Evolutionary conservation across 2,329 filamentous ascomycete genomes (phyloP).

Genomic region (Ophiostoma piceae): DNA sequence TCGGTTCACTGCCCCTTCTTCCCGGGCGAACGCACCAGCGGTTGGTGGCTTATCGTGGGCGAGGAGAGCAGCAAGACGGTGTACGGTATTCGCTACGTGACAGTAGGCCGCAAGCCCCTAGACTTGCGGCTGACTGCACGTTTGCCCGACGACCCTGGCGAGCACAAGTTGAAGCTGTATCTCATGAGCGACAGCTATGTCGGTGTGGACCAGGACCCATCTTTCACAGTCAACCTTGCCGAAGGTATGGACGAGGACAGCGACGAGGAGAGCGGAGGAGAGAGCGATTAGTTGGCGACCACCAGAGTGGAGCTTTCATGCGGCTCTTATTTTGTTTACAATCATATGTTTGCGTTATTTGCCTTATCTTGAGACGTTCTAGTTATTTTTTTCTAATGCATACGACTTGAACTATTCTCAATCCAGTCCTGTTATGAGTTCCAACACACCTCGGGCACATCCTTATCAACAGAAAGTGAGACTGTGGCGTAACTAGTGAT

Average conservation of each 20-base stretch:
- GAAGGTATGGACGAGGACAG: slow-evolving; percentile 95
- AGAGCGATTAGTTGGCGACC: slow-evolving; percentile 17
- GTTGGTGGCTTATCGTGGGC: slow-evolving; percentile 96
- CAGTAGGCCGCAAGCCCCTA: slow-evolving; percentile 66
- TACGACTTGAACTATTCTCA: no score
- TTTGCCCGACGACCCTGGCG: slow-evolving; percentile 67
- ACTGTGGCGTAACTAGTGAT: no score
- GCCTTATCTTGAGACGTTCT: neutral
- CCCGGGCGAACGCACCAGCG: slow-evolving; percentile 85
- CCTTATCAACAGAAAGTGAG: no score
- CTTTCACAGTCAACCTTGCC: slow-evolving; percentile 76
- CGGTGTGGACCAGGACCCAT: slow-evolving; percentile 91
- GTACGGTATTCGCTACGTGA: slow-evolving; percentile 90
- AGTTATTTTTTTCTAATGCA: neutral
- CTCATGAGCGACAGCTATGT: slow-evolving; percentile 97
- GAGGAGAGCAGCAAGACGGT: slow-evolving; percentile 85
- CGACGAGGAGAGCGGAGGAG: slow-evolving; percentile 67
- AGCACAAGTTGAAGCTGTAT: slow-evolving; percentile 84
- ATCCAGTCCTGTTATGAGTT: no score
- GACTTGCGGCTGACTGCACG: slow-evolving; percentile 82
- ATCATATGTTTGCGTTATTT: neutral
- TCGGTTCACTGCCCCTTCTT: slow-evolving; percentile 95
- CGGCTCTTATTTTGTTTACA: neutral
- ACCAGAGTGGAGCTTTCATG: neutral
- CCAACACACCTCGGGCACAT: no score